These are phyloP conservation scores for Emericellopsis cladophorae DNA, from an alignment of 2,329 filamentous ascomycete genomes.

Conservation along the genomic window DNA sequence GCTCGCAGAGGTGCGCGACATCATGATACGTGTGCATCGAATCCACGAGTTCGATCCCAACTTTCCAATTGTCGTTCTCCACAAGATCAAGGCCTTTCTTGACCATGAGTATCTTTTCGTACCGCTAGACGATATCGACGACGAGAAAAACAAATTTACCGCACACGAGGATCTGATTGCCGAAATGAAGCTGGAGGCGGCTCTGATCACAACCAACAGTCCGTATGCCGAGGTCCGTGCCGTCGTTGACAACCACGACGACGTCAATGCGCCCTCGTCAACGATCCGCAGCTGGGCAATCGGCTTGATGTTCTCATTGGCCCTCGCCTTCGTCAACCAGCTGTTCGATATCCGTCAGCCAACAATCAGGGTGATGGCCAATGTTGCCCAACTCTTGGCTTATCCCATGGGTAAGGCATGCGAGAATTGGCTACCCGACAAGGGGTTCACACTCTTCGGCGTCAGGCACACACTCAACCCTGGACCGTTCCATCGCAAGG, in stretches of 20 bases:
- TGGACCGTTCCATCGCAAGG: conserved; percentile 45
- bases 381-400: conserved; percentile 43
- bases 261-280: conserved; percentile 32
- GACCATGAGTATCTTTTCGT: conserved; percentile 29
- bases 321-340: conserved; percentile 40
- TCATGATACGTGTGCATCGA: conserved; percentile 25
- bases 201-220: conserved; percentile 40
- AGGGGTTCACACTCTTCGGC: conserved; percentile 31
- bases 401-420: conserved; percentile 40
- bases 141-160: conserved; percentile 26
- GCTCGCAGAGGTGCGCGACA: conserved; percentile 27
- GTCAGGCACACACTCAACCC: conserved; percentile 38
- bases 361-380: conserved; percentile 37
- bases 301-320: conserved; percentile 34
- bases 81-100: conserved; percentile 26
- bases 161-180: conserved; percentile 33
- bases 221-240: conserved; percentile 45
- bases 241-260: conserved; percentile 43
- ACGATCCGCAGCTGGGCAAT: conserved; percentile 43
- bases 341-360: conserved; percentile 46
- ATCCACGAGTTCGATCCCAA: conserved; percentile 30
- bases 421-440: conserved; percentile 37
- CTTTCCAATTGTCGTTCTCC: conserved; percentile 23
- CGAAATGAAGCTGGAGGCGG: conserved; percentile 42
- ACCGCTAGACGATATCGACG: conserved; percentile 4